These are phyloP conservation scores for Nakazawaea ambrosiae DNA, from an alignment of 805 yeast genomes.

Conservation along the genomic window DNA sequence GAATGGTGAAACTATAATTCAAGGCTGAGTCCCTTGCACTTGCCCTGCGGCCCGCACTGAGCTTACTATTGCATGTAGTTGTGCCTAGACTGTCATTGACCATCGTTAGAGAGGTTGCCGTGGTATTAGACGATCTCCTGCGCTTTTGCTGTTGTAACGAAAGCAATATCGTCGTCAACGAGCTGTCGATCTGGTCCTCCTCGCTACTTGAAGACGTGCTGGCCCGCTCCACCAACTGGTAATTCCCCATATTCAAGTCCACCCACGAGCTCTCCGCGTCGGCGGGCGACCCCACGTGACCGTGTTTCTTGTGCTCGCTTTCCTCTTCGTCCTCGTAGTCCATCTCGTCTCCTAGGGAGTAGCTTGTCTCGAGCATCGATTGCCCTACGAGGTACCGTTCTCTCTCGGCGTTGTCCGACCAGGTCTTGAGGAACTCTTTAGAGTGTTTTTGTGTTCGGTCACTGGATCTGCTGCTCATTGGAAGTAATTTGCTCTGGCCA, in stretches of 20 bases:
- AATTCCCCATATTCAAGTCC: background rate
- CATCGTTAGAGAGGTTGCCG: constrained; percentile 2
- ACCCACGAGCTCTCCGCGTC: constrained; percentile 5
- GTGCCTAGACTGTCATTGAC: no score
- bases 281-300: no score
- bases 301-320: no score
- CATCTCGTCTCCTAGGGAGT: constrained; percentile 3
- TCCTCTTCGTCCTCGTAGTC: background rate
- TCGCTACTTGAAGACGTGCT: background rate
- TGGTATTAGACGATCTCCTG: background rate
- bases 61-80: no score
- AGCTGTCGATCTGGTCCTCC: background rate
- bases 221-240: background rate
- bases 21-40: no score
- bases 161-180: constrained; percentile 7
- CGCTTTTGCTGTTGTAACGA: background rate
- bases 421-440: constrained; percentile 6
- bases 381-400: constrained; percentile 4
- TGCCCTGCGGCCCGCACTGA: no score
- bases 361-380: constrained; percentile 6
- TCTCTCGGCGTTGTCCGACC: constrained; percentile 9
- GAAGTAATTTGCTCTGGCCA: no score
- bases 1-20: no score
- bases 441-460: no score
- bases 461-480: no score